Percentiles rank a stretch among this genome's conserved stretches.
These are phyloP conservation scores for Penicillium manginii DNA, from an alignment of 495 filamentous ascomycete species.

Conservation along the genomic window DNA sequence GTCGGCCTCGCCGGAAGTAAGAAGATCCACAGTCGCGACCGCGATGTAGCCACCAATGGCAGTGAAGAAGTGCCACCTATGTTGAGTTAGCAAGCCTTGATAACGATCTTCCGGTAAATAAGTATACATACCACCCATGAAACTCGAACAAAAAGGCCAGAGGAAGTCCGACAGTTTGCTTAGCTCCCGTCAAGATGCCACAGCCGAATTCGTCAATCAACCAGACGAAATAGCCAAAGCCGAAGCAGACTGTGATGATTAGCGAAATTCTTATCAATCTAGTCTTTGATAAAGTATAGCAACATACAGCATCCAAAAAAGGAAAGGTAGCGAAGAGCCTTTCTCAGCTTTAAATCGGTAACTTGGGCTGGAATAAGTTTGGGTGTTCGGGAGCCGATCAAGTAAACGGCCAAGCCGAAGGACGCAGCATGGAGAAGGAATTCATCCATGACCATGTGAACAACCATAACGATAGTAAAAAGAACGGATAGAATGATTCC, in stretches of 20 bases:
- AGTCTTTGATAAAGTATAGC: background rate
- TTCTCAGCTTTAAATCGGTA: constrained; percentile 15
- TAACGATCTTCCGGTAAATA: background rate
- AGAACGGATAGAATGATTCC: constrained; percentile 20
- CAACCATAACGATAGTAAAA: constrained; percentile 35
- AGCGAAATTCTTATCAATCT: background rate
- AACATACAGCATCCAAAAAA: constrained; percentile 32
- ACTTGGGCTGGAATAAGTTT: constrained; percentile 29
- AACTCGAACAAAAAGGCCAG: constrained; percentile 35
- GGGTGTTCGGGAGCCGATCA: constrained; percentile 27
- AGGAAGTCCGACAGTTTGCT: constrained; percentile 29
- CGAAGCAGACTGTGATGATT: constrained; percentile 28
- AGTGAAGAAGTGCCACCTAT: constrained; percentile 41
- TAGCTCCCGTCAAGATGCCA: constrained; percentile 13
- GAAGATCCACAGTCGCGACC: constrained; percentile 33
- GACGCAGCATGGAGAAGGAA: constrained; percentile 32
- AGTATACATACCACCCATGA: constrained; percentile 35
- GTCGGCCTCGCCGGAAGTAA: constrained; percentile 29
- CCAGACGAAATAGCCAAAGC: constrained; percentile 35
- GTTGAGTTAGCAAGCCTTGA: background rate
- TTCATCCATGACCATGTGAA: constrained; percentile 39
- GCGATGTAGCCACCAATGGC: constrained; percentile 38
- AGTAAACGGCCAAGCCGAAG: constrained; percentile 29
- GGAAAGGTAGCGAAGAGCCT: constrained; percentile 20
- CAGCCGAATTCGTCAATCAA: constrained; percentile 34